Conservation (phyloP, 345 rosid species). For the Garcia nutans region DNA sequence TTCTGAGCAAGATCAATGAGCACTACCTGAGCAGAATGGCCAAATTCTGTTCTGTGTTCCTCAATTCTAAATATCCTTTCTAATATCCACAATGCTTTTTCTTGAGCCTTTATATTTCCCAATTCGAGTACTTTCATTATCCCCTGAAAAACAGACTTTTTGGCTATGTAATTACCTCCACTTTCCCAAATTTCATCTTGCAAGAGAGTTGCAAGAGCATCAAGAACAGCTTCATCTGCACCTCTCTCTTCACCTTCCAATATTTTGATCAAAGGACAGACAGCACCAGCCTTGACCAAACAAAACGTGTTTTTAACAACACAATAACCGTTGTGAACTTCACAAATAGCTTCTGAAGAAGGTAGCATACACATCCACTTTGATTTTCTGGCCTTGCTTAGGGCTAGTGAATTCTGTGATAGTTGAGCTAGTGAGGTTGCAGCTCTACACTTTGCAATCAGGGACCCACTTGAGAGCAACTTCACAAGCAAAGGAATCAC, state of each 20-base stretch:
- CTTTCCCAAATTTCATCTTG: constrained; percentile 57
- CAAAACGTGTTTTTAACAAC: constrained; percentile 50
- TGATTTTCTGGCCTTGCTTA: constrained; percentile 39
- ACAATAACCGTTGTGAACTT: constrained; percentile 56
- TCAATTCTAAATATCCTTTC: constrained; percentile 50
- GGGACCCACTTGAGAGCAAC: constrained; percentile 43
- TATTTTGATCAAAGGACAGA: constrained; percentile 42
- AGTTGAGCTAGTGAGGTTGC: constrained; percentile 62
- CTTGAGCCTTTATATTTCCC: constrained; percentile 45
- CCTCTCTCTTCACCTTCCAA: constrained; percentile 49
- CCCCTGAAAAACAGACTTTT: constrained; percentile 37
- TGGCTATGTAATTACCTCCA: constrained; percentile 51
- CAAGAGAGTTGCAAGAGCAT: constrained; percentile 53
- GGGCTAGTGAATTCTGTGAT: constrained; percentile 54
- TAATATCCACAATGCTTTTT: constrained; percentile 55
- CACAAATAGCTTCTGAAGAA: constrained; percentile 42
- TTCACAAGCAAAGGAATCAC: constrained; percentile 56
- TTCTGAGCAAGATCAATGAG: constrained; percentile 60
- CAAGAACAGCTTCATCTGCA: constrained; percentile 55
- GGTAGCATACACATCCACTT: constrained; percentile 49
- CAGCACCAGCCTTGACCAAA: constrained; percentile 58
- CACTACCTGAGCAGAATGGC: constrained; percentile 51
- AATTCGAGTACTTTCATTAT: constrained; percentile 44
- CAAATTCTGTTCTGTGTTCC: constrained; percentile 40
- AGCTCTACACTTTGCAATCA: constrained; percentile 46